Base-by-base conservation (phyloP, 2,329 filamentous ascomycete species). In the Cercospora berteroae region DNA sequence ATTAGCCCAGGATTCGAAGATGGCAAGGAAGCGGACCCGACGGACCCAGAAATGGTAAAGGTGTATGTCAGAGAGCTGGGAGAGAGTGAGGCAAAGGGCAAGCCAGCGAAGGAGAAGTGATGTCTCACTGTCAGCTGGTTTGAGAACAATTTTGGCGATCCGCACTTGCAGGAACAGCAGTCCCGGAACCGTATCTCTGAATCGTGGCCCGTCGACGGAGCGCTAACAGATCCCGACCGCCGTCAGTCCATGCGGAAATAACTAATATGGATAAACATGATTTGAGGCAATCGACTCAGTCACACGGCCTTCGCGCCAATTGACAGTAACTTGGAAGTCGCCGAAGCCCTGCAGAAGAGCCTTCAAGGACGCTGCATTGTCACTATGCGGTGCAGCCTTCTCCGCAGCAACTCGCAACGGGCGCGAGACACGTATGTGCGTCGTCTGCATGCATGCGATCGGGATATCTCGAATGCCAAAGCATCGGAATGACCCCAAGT, bases 1-100 rank as follows among this genome's bases (percentile, higher is more conserved):
- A 87, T 93, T 8, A 95, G 92, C 74, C 93, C 93, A 0, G 92
- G 93, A 1, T 96, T 96, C 74, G 93, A 97, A 81, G 87, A 96
- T 71, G 93, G 91, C 4, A 90, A 92, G 80, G 91, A 96, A 72
- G 90, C 95, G 71, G 90, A 92, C 67, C 84, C 83, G 42, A 88
- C 88, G 0, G 88, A 89, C 69, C 92, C 92, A 6, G 85, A 88
- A 63, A 88, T 78, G 29, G 82, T 94, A 5, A 90, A 90, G 74
- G 86, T 99, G 31, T 88, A 91, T 76, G 86, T 99, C 29, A 85
- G 94, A 67, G 93, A 96, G 80, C 83, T 99, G 62, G 88, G 89
- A 5, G 93, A 96, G 75, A 91, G 88, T 8, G 95, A 99, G 81
- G 93, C 94, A 4, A 93, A 94, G 81, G 90, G 67, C 27, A 73